Evolutionary conservation across 495 filamentous ascomycete genomes (phyloP), one percentile per base, ranked within the genome.

Genomic region (Talaromyces trachyspermus): DNA sequence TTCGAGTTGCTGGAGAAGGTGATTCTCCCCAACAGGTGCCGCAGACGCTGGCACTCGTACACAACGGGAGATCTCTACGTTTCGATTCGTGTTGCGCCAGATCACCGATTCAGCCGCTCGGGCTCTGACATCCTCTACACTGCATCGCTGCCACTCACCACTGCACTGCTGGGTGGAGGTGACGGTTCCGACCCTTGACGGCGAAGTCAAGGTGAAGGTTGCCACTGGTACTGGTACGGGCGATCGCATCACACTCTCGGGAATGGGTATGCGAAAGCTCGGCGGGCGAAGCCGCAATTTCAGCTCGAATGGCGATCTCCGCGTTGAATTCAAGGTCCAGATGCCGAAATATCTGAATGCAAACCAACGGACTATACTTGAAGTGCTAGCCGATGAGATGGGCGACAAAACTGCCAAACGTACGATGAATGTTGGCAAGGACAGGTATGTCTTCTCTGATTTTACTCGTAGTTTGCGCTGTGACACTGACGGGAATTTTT

Each of bases 301-400:
- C 49, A 64, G 41, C 38, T 66, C 71, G 5, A 66, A 63, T n/a
- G 89, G 89, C 57, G 94, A 98, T 54, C 66, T 97, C 23, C 83
- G 78, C 55, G 88, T 98, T 6, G 94, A 97, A 63, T 97, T 94
- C 72, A 91, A 89, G 69, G 86, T 98, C 11, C 63, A 77, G 23
- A 95, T 96, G 88, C 92, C 92, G 10, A 96, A 94, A 65, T 94
- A 89, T 56, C 71, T 98, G 55, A 88, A 79, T 18, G 70, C 79
- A 17, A 95, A 92, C 64, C 91, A 97, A 69, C 77, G 94, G 27
- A 89, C 84, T 0, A 84, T 98, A 24, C 61, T 96, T 49, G 92
- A 98, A 66, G 88, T 96, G 72, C 77, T 98, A 36, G 92, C 92
- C 23, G 89, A 98, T 55, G 92, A 98, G 70, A 79, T 96, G 74